Evolutionary conservation across 2,329 filamentous ascomycete genomes (phyloP), one percentile per base, ranked within the genome.

Genomic region (Trichothecium roseum): DNA sequence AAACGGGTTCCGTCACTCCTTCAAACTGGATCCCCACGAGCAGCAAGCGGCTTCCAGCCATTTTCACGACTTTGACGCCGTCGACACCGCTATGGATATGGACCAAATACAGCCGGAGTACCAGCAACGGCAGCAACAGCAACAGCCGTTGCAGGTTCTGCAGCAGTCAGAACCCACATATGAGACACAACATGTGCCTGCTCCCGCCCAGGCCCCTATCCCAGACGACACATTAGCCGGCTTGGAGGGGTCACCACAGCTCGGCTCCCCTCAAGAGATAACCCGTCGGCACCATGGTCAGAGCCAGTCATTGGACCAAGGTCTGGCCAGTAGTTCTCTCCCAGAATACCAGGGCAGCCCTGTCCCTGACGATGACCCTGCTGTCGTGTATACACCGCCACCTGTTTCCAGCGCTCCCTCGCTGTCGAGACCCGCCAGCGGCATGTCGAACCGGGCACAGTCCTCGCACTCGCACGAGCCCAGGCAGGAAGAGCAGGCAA

Each of bases 391-490:
- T 50, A 69, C 66, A 14, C 66, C 66, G 37, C 20, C 20, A 24
- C 64, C 66, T 2, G 54, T 66, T 5, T 59, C 62, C 24, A 54
- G 59, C 35, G 52, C 56, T 32, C 57, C 63, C 17, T 57, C 66
- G 17, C 60, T 68, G 48, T 74, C 71, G 36, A 63, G 72, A 36
- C 71, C 72, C 5, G 63, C 71, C 4, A 77, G 72, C 18, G 68
- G 69, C 30, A 57, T 75, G 26, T 74, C 70, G 13, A 64, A 63
- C 47, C 54, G 54, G 17, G 17, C 28, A 16, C 37, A 38, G 37
- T 26, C 17, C 7, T 24, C 34, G 13, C 30, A 34, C 29, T 17
- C 18, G 16, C 15, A 35, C 8, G 15, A 34, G 14, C 38, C 34
- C 18, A 18, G 17, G 22, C 34, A 37, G 29, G 30, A 42, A 50